These are phyloP conservation scores for Moniliophthora roreri DNA, from an alignment of 1,284 basidiomycete species.

Conservation along the genomic window DNA sequence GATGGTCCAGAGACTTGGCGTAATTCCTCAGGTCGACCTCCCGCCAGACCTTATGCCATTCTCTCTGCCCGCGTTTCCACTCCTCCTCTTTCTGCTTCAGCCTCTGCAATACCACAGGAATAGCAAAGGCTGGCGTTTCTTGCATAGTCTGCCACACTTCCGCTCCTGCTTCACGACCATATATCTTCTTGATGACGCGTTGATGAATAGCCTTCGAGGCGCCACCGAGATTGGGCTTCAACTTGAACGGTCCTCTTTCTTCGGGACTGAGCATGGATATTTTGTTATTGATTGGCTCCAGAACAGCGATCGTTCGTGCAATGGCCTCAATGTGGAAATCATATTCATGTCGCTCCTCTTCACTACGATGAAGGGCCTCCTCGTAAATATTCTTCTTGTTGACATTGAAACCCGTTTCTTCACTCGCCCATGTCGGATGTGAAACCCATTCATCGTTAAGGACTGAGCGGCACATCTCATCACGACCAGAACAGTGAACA, in stretches of 20 bases:
- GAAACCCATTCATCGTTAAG: conserved; percentile 98
- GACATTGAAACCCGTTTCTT: conserved; percentile 88
- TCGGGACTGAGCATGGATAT: conserved; percentile 82
- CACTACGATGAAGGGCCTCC: conserved; percentile 95
- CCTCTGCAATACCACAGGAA: conserved; percentile 90
- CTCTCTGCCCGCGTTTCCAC: conserved; percentile 98
- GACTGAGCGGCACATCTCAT: conserved; percentile 96
- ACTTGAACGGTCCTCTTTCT: conserved; percentile 82
- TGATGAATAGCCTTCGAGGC: conserved; percentile 92
- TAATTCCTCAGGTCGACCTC: conserved; percentile 96
- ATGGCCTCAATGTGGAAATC: conserved; percentile 99
- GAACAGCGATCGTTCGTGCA: conserved; percentile 85
- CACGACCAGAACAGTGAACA: conserved; percentile 90
- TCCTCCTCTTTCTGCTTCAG: conserved; percentile 98
- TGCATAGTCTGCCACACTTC: conserved; percentile 93
- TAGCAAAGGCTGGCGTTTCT: conserved; percentile 88
- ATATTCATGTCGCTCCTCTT: conserved; percentile 98
- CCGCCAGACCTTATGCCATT: conserved; percentile 99
- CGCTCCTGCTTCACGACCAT: conserved; percentile 84
- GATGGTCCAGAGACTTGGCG: conserved; percentile 91
- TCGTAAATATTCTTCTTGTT: conserved; percentile 97
- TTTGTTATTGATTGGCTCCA: conserved; percentile 92
- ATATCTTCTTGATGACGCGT: conserved; percentile 96
- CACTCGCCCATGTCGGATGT: conserved; percentile 93
- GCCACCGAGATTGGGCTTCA: conserved; percentile 90